phyloP scores from a whole-genome alignment of 1,139 yeast genomes.

The Yamadazyma spencermartinsiae region DNA sequence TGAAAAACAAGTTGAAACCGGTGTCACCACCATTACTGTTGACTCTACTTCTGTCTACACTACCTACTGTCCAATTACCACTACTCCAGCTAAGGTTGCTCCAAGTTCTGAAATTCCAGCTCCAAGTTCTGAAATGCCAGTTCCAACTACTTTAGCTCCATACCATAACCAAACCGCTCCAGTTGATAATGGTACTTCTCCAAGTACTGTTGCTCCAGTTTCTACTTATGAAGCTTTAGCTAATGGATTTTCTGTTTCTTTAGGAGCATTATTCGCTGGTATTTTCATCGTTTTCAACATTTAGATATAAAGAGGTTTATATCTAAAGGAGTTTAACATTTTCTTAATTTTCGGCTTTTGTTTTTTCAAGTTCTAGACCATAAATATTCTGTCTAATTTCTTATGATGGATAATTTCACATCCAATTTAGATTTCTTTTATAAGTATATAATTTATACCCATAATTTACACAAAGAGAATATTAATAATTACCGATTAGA shows the following conservation, averaged over 20 bases:
- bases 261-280: constrained; percentile 24
- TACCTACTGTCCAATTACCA: constrained; percentile 43
- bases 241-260: constrained; percentile 18
- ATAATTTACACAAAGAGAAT: not conserved
- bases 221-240: constrained; percentile 20
- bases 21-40: constrained; percentile 13
- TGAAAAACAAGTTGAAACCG: constrained; percentile 17
- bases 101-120: constrained; percentile 6
- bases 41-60: constrained; percentile 34
- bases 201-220: constrained; percentile 12
- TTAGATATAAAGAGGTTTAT: constrained; percentile 8
- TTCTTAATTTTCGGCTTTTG: constrained; percentile 1
- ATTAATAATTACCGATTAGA: not conserved
- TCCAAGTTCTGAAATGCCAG: constrained; percentile 4
- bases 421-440: no score
- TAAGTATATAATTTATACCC: constrained; percentile 1
- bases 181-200: constrained; percentile 6
- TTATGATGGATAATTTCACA: no score
- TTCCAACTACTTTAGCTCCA: constrained; percentile 12
- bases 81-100: constrained; percentile 6
- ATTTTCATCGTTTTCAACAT: constrained; percentile 17
- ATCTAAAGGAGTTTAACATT: constrained; percentile 1
- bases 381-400: no score
- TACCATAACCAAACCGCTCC: constrained; percentile 3
- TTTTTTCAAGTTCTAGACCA: not conserved